Conservation (phyloP, 345 rosid genomes). For the Hibiscus trionum region DNA sequence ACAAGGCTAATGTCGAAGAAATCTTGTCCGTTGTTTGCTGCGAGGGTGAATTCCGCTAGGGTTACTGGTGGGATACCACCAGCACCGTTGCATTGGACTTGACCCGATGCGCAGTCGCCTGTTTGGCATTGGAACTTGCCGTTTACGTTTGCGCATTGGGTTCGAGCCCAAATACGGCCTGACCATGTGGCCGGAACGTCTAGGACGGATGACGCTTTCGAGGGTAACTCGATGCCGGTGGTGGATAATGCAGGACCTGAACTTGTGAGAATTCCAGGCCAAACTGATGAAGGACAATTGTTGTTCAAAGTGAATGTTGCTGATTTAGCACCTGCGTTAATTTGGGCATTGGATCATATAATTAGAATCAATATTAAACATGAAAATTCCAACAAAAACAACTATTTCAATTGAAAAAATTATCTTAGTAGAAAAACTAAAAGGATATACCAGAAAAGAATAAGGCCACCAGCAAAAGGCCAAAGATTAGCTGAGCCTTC, state of each 20-base stretch:
- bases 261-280: slow-evolving; percentile 33
- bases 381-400: background rate
- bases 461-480: background rate
- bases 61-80: slow-evolving; percentile 31
- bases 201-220: slow-evolving; percentile 18
- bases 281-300: slow-evolving; percentile 39
- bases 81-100: slow-evolving; percentile 24
- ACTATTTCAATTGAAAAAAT: background rate
- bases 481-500: background rate
- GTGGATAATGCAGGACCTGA: slow-evolving; percentile 7
- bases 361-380: background rate
- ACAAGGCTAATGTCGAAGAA: slow-evolving; percentile 28
- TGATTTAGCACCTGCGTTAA: slow-evolving; percentile 1
- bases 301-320: slow-evolving; percentile 33
- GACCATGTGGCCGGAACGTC: slow-evolving; percentile 20
- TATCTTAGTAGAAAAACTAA: no score
- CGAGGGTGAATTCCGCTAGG: slow-evolving; percentile 31
- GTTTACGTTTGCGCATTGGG: slow-evolving; percentile 28
- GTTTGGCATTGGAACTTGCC: slow-evolving; percentile 33
- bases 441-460: background rate
- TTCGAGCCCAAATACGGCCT: slow-evolving; percentile 45
- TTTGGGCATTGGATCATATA: background rate
- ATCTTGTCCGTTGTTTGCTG: slow-evolving; percentile 18
- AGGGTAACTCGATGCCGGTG: slow-evolving; percentile 40
- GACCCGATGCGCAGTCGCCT: slow-evolving; percentile 44